These are phyloP conservation scores for Tuber aestivum DNA, from an alignment of 495 filamentous ascomycete genomes.

Conservation along the genomic window DNA sequence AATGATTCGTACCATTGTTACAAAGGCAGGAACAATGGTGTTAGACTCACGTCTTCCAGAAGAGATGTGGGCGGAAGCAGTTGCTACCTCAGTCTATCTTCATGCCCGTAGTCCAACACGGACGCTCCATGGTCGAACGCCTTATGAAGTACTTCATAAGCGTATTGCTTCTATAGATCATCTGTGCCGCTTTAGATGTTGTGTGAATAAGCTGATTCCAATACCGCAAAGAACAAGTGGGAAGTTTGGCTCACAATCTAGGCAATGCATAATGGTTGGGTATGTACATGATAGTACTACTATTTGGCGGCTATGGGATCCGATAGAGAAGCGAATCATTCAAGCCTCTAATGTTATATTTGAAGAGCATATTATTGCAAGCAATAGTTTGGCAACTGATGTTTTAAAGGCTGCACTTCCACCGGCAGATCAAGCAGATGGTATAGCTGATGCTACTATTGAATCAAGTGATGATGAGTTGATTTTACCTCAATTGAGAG, in stretches of 20 bases:
- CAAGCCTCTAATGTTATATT: too few relatives aligned
- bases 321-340: too few relatives aligned
- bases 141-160: neutral
- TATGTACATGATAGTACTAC: too few relatives aligned
- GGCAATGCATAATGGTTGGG: too few relatives aligned
- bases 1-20: constrained; percentile 2
- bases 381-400: too few relatives aligned
- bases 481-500: too few relatives aligned
- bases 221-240: neutral
- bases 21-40: neutral
- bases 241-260: neutral
- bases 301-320: too few relatives aligned
- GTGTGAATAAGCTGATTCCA: neutral
- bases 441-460: too few relatives aligned
- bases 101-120: neutral
- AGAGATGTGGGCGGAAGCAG: constrained; percentile 3
- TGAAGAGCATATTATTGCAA: too few relatives aligned
- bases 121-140: neutral
- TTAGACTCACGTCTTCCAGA: neutral
- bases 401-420: too few relatives aligned
- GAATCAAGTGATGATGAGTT: too few relatives aligned
- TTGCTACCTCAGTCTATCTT: neutral
- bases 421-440: too few relatives aligned
- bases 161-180: neutral
- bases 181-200: neutral